phyloP scores from a whole-genome alignment of 208 protist species.

The Leishmania major region DNA sequence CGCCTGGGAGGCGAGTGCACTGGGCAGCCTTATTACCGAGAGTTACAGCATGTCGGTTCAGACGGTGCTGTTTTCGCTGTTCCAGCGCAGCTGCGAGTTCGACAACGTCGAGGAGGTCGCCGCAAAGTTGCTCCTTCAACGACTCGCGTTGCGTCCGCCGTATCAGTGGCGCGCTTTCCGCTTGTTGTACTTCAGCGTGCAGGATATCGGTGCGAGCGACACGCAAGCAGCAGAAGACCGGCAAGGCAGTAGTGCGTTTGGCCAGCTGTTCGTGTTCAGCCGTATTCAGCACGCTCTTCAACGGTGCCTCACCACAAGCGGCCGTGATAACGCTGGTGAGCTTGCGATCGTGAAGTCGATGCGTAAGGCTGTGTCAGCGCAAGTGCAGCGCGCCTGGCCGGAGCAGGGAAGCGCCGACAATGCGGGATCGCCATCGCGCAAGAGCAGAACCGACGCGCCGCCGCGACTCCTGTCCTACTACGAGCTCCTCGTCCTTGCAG shows the following conservation, averaged over 20 bases:
- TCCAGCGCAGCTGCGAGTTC: conserved; percentile 49
- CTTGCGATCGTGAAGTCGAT: conserved; percentile 6
- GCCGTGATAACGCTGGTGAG: conserved; percentile 15
- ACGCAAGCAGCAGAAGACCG: conserved; percentile 2
- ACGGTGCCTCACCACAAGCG: conserved; percentile 27
- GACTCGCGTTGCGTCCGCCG: conserved; percentile 51
- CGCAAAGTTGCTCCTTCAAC: conserved; percentile 40
- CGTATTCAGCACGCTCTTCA: conserved; percentile 41
- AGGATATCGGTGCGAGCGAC: neutral
- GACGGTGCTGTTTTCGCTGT: conserved; percentile 37
- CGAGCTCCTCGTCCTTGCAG: conserved; percentile 62
- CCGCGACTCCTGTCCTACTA: conserved; percentile 58
- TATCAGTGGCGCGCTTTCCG: conserved; percentile 50
- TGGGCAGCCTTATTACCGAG: conserved; percentile 41
- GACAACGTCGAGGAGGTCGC: conserved; percentile 52
- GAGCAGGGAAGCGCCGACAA: neutral
- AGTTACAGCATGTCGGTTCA: conserved; percentile 54
- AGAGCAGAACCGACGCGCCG: neutral
- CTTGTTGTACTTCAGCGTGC: conserved; percentile 36
- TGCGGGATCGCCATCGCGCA: too few relatives aligned
- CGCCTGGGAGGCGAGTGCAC: conserved; percentile 58
- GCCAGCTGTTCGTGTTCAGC: conserved; percentile 48
- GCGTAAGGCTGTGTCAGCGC: conserved; percentile 7
- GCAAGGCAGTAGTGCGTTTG: conserved; percentile 37
- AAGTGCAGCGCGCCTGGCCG: conserved; percentile 13